These are phyloP conservation scores for Carex myosuroides DNA, from an alignment of 176 grass and related monocot genomes.

Conservation along the genomic window DNA sequence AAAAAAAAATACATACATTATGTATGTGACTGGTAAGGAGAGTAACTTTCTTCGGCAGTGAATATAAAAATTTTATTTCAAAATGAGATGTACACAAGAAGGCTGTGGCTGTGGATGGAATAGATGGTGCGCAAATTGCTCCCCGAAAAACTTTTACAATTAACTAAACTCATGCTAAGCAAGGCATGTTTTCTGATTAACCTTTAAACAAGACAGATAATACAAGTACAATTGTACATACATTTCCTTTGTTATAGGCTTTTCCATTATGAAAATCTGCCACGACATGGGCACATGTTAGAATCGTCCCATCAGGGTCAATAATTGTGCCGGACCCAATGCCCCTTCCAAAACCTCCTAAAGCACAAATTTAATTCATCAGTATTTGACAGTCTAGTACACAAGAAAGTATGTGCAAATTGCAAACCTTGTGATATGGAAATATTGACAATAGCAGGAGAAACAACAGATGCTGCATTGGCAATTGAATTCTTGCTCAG, in stretches of 20 bases:
- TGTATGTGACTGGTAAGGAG: not conserved
- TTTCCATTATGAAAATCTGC: constrained; percentile 31
- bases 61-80: not conserved
- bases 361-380: not conserved
- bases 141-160: not conserved
- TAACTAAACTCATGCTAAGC: not conserved
- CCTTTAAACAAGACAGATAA: not conserved
- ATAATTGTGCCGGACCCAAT: constrained; percentile 91
- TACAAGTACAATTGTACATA: constrained; percentile 20
- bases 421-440: constrained; percentile 38
- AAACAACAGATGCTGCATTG: constrained; percentile 55
- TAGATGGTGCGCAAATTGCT: not conserved
- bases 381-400: not conserved
- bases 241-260: constrained; percentile 36
- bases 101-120: not conserved
- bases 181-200: not conserved
- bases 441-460: constrained; percentile 84
- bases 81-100: not conserved
- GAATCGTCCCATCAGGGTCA: constrained; percentile 71
- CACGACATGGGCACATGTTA: constrained; percentile 92
- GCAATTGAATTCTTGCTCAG: constrained; percentile 54
- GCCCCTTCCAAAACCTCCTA: constrained; percentile 44
- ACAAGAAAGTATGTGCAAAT: not conserved
- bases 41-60: not conserved
- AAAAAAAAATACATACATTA: not conserved